These are phyloP conservation scores for Spizellomyces sp. DNA, from an alignment of 192 early-diverging fungal species.

Conservation along the genomic window DNA sequence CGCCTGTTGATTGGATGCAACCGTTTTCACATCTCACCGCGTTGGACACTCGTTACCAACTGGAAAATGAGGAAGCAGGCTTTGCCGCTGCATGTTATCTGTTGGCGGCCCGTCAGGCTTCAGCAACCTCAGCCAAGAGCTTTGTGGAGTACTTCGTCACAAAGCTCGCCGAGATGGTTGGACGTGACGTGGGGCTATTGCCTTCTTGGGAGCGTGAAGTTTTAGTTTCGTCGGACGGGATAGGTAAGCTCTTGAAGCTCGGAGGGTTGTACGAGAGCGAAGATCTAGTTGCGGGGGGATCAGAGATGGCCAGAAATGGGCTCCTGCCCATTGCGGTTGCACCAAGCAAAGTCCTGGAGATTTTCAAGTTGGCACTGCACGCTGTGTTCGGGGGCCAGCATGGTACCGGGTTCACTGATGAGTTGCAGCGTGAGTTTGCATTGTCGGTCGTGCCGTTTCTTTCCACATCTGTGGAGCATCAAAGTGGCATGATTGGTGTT, in stretches of 20 bases:
- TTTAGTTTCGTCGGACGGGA: neutral
- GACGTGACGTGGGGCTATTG: neutral
- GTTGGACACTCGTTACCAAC: neutral
- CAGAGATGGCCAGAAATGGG: neutral
- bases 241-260: constrained; percentile 15
- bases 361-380: constrained; percentile 11
- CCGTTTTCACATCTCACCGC: neutral
- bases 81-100: neutral
- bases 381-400: neutral
- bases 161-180: neutral
- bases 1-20: constrained; percentile 27
- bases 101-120: constrained; percentile 14
- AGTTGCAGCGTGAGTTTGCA: no score
- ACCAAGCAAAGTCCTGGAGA: constrained; percentile 18
- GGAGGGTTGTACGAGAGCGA: constrained; percentile 17
- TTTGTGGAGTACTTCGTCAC: neutral
- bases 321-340: constrained; percentile 12
- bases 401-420: neutral
- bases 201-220: neutral
- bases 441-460: no score
- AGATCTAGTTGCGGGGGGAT: neutral
- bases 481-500: no score
- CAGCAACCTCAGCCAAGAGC: constrained; percentile 13
- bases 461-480: no score
- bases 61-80: neutral